Evolutionary conservation across 139 green algal genomes (phyloP).

Genomic region (Penium margaritaceum): DNA sequence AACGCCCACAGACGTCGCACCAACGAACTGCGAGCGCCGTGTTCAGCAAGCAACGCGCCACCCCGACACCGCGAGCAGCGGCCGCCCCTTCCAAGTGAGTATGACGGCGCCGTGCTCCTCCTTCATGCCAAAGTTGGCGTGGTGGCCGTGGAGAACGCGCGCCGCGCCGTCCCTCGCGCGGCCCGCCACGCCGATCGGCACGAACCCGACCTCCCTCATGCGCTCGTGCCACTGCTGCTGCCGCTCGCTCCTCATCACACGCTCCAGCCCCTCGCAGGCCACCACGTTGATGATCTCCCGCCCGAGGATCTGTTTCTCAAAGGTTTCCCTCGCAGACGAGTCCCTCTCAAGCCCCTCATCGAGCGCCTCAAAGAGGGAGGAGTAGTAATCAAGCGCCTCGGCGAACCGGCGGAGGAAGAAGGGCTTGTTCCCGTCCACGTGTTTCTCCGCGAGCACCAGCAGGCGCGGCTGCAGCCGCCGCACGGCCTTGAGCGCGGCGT

Average conservation of each 20-base stretch:
- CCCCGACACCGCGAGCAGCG: neutral
- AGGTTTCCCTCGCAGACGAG: neutral
- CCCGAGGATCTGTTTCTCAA: neutral
- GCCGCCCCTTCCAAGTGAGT: conserved; percentile 3
- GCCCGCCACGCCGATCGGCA: neutral
- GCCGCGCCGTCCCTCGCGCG: neutral
- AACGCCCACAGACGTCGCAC: no score
- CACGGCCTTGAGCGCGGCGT: conserved; percentile 2
- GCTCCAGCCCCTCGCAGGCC: neutral
- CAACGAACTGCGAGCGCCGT: no score
- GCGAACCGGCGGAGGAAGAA: conserved; percentile 23
- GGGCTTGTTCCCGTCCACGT: conserved; percentile 15
- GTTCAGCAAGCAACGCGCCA: conserved; percentile 18
- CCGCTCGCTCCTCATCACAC: neutral
- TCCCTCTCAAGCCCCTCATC: neutral
- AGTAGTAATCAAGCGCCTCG: conserved; percentile 6
- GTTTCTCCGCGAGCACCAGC: neutral
- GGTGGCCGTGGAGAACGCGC: neutral
- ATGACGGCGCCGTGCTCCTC: neutral
- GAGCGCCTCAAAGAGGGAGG: conserved; percentile 10
- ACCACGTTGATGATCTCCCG: neutral
- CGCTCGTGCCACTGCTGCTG: neutral
- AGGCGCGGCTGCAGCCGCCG: neutral
- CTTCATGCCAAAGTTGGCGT: neutral
- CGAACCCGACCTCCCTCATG: neutral